Conservation (phyloP, 176 grass and related monocot species). For the Eragrostis curvula region DNA sequence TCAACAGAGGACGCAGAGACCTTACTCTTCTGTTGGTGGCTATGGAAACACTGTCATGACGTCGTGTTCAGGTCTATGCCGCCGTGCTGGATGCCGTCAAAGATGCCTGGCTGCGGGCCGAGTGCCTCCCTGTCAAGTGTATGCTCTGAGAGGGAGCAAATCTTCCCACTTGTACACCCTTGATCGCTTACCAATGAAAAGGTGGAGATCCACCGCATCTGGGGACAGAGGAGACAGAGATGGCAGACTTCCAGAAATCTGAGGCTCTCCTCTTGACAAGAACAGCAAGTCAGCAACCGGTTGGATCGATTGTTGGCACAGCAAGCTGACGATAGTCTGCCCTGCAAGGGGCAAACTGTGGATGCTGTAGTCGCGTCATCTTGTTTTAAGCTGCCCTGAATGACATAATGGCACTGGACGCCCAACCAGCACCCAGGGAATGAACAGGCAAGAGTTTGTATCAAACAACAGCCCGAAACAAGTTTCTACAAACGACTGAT, state of each 20-base stretch:
- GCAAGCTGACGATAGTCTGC: not conserved
- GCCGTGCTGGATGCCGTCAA: too few species aligned
- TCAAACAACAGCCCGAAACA: not conserved
- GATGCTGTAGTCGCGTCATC: not conserved
- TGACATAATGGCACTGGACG: not conserved
- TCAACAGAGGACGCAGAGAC: not conserved
- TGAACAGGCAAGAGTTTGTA: not conserved
- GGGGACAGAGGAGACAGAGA: not conserved
- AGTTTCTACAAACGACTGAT: not conserved
- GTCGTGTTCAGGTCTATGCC: too few species aligned
- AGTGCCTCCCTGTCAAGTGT: too few species aligned
- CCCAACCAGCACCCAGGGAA: not conserved
- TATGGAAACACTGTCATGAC: too few species aligned
- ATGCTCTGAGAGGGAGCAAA: too few species aligned
- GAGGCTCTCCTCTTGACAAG: not conserved
- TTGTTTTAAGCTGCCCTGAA: not conserved
- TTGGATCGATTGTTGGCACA: not conserved
- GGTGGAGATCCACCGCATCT: too few species aligned
- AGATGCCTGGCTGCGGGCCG: too few species aligned
- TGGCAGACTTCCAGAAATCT: not conserved
- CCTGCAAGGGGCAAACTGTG: not conserved
- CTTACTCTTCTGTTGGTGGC: too few species aligned
- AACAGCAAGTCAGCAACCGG: not conserved
- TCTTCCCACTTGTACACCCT: too few species aligned
- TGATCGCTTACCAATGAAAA: too few species aligned